Base-by-base conservation (phyloP, 805 yeast species). In the Candida dajiaensis region DNA sequence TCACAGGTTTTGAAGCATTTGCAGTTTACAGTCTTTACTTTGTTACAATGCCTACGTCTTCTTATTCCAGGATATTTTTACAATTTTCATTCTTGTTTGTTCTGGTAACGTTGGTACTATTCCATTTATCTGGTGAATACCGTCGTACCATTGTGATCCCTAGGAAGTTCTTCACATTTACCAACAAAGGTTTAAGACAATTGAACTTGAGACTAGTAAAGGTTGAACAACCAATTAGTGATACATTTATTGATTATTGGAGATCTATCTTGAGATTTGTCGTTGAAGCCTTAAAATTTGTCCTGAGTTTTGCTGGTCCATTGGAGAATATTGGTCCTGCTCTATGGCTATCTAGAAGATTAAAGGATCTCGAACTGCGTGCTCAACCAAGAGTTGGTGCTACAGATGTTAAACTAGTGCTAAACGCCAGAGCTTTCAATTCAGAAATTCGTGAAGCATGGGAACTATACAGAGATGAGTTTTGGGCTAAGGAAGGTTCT, bases 381-480 rank as follows among this genome's bases (percentile, higher is more conserved):
- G 65, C 76, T 4, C 83, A 78, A 59, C 81, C 85, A 1, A 66
- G 84, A 50, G 72, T 78, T n/a, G 96, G 95, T 0, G 81, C 85
- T 8, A 76, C 78, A 22, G 89, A 86, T 53, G 89, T 90, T 12
- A 90, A 89, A 62, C 63, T 94, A 9, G 85, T 88, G 10, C 70
- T 94, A 46, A 83, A 84, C 48, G 85, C 97, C 3, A 71, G 96
- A 43, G 82, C 83, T 1, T 94, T 92, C 65, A 79, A 80, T 49
- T 81, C 94, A 0, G 90, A 85, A 42, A 78, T 85, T 7, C 75
- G 97, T 51, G 97, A 90, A 63, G 90, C 89, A 10, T 92, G 99
- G 98, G 99, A 92, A 59, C 65, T 89, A 37, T 92, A 90, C 58
- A 68, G 99, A 49, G 87, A 86, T 54, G 97, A 90, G 62, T 94